Conservation (phyloP, 805 yeast species). For the Metschnikowia lochheadii region DNA sequence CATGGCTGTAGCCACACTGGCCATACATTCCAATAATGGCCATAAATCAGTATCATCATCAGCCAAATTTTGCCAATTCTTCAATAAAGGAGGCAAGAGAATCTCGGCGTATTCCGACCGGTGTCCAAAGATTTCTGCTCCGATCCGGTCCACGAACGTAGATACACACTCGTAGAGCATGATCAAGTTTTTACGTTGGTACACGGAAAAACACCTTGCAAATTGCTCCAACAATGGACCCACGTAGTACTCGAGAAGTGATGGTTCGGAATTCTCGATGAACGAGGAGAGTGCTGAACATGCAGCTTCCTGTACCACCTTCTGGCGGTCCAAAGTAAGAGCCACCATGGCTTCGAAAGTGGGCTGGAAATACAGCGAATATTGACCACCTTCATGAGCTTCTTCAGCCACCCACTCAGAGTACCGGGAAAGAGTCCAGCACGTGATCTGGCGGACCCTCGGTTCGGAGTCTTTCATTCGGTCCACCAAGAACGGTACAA, state of each 20-base stretch:
- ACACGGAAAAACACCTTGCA: slow-evolving; percentile 65
- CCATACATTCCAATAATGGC: slow-evolving; percentile 91
- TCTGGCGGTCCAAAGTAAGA: slow-evolving; percentile 77
- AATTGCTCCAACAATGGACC: slow-evolving; percentile 68
- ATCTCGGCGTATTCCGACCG: slow-evolving; percentile 55
- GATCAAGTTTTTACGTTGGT: slow-evolving; percentile 78
- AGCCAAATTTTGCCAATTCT: slow-evolving; percentile 69
- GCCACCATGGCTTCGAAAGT: slow-evolving; percentile 71
- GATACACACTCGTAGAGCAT: slow-evolving; percentile 87
- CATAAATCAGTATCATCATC: slow-evolving; percentile 85
- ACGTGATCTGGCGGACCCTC: slow-evolving; percentile 85
- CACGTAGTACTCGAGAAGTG: slow-evolving; percentile 56
- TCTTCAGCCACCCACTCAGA: slow-evolving; percentile 76
- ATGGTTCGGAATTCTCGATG: slow-evolving; percentile 69
- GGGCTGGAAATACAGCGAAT: slow-evolving; percentile 66
- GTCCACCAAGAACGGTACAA: slow-evolving; percentile 82
- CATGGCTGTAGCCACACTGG: slow-evolving; percentile 82
- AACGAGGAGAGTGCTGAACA: slow-evolving; percentile 82
- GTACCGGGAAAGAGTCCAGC: slow-evolving; percentile 93
- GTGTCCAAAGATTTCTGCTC: slow-evolving; percentile 48
- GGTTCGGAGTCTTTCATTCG: slow-evolving; percentile 72
- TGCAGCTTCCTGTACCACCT: slow-evolving; percentile 94
- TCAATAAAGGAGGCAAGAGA: slow-evolving; percentile 76
- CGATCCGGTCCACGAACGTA: slow-evolving; percentile 77
- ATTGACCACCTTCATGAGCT: slow-evolving; percentile 57